Conservation (phyloP, 352 stramenopile genomes). For the Discostella stelligera region DNA sequence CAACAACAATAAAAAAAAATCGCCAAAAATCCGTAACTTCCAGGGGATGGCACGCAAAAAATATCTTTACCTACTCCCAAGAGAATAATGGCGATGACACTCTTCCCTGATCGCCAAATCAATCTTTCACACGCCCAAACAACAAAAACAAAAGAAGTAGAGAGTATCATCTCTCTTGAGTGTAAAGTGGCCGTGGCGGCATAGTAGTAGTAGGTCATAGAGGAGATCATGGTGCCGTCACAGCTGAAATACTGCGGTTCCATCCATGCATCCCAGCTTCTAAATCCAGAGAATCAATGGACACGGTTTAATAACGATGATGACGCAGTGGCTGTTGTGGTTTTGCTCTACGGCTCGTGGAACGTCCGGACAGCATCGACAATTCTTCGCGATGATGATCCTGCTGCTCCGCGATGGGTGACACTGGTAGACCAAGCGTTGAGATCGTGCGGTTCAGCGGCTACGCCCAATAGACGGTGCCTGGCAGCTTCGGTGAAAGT, state of each 20-base stretch:
- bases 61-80: not conserved
- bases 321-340: constrained; percentile 3
- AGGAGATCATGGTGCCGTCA: not conserved
- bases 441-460: not conserved
- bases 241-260: constrained; percentile 3
- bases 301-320: not conserved
- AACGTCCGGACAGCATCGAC: constrained; percentile 15
- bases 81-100: too few relatives aligned
- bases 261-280: constrained; percentile 17
- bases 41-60: not conserved
- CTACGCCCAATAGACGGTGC: not conserved
- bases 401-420: not conserved
- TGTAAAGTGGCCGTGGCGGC: too few relatives aligned
- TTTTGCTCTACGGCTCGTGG: constrained; percentile 48
- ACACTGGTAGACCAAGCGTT: constrained; percentile 10
- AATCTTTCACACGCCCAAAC: too few relatives aligned
- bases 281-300: not conserved
- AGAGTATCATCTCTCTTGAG: too few relatives aligned
- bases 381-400: constrained; percentile 13
- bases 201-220: too few relatives aligned
- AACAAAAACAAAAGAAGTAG: too few relatives aligned
- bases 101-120: too few relatives aligned
- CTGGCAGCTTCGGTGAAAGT: constrained; percentile 21
- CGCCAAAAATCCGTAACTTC: too few relatives aligned
- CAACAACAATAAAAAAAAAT: constrained; percentile 4